These are phyloP conservation scores for Spiraea crenata DNA, from an alignment of 331 rosid species.

Conservation along the genomic window DNA sequence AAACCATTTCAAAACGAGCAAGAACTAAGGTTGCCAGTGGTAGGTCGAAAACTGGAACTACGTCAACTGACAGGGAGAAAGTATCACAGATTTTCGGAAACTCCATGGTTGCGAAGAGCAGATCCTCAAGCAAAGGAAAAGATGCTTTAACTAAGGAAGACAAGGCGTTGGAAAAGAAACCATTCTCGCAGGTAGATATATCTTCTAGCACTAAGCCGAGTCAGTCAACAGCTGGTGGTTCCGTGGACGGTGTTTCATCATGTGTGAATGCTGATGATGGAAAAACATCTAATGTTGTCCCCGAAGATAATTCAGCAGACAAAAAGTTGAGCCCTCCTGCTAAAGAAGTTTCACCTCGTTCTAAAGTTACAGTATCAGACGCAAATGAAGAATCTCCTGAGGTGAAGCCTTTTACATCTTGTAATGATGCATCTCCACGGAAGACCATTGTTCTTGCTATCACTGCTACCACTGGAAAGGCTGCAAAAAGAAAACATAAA, in stretches of 20 bases:
- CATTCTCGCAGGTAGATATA: slow-evolving; percentile 41
- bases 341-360: slow-evolving; percentile 44
- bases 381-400: slow-evolving; percentile 44
- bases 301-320: slow-evolving; percentile 37
- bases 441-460: slow-evolving; percentile 70
- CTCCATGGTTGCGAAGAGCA: slow-evolving; percentile 59
- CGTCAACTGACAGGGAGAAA: slow-evolving; percentile 60
- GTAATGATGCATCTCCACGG: slow-evolving; percentile 40
- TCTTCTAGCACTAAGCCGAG: slow-evolving; percentile 47
- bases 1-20: slow-evolving; percentile 84
- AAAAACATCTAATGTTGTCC: slow-evolving; percentile 43
- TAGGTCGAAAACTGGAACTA: slow-evolving; percentile 58
- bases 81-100: slow-evolving; percentile 76
- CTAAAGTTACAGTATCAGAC: slow-evolving; percentile 48
- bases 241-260: slow-evolving; percentile 49
- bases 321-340: slow-evolving; percentile 44
- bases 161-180: slow-evolving; percentile 48
- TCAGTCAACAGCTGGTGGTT: slow-evolving; percentile 47
- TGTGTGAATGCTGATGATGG: slow-evolving; percentile 47
- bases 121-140: slow-evolving; percentile 75
- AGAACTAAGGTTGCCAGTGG: slow-evolving; percentile 66
- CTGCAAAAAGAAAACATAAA: slow-evolving; percentile 67
- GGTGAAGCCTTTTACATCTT: slow-evolving; percentile 45
- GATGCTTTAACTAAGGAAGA: slow-evolving; percentile 40
- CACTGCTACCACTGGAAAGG: slow-evolving; percentile 46